These are phyloP conservation scores for Aspergillus quadricinctus DNA, from an alignment of 2,329 filamentous ascomycete species.

Conservation along the genomic window DNA sequence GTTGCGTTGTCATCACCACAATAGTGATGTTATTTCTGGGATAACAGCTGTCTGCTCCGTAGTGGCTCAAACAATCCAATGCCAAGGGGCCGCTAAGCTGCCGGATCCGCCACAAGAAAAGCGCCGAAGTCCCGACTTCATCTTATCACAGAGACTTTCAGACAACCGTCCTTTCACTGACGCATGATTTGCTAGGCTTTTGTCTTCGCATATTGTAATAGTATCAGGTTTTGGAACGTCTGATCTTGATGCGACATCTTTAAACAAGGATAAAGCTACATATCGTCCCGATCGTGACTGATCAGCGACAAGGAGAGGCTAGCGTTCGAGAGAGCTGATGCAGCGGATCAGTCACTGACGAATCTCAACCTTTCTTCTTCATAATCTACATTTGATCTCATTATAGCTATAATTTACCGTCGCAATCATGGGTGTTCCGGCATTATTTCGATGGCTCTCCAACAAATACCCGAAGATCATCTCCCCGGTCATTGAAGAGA, in stretches of 20 bases:
- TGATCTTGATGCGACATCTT: neutral
- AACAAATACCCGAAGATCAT: slow-evolving; percentile 98
- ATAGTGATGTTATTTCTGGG: neutral
- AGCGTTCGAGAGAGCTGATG: slow-evolving; percentile 13
- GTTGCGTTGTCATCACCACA: slow-evolving; percentile 16
- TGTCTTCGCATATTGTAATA: neutral
- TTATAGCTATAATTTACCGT: slow-evolving; percentile 11
- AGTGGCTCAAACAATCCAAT: slow-evolving; percentile 2
- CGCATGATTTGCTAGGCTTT: neutral
- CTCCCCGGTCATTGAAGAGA: slow-evolving; percentile 82
- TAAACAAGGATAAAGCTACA: neutral
- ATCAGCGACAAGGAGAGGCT: neutral
- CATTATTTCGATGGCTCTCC: slow-evolving; percentile 93
- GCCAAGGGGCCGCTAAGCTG: slow-evolving; percentile 18
- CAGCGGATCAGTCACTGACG: slow-evolving; percentile 5
- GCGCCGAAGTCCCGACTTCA: slow-evolving; percentile 16
- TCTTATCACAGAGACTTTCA: slow-evolving; percentile 17
- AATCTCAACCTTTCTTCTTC: slow-evolving; percentile 5
- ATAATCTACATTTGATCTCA: slow-evolving; percentile 4
- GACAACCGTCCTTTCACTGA: slow-evolving; percentile 2
- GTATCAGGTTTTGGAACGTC: neutral
- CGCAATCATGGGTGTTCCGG: slow-evolving; percentile 78
- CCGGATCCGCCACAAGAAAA: slow-evolving; percentile 23
- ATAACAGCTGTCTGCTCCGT: neutral
- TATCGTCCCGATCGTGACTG: neutral